These are phyloP conservation scores for Tolypocladium tundrense DNA, from an alignment of 2,329 filamentous ascomycete genomes.

Conservation along the genomic window DNA sequence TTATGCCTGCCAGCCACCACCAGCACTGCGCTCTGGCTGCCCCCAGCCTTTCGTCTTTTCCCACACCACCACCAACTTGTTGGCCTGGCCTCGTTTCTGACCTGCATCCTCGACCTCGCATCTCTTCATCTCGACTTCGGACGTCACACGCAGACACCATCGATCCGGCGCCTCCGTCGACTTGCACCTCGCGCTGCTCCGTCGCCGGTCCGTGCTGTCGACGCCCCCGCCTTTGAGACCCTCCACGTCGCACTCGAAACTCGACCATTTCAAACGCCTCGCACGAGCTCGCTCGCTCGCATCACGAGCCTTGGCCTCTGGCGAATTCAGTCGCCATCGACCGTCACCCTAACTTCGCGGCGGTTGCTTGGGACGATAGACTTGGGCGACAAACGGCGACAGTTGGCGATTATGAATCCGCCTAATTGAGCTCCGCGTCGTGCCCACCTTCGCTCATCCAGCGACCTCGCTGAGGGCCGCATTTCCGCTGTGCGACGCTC, in stretches of 20 bases:
- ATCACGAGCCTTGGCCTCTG: not conserved
- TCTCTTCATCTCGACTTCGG: not conserved
- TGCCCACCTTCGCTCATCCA: not conserved
- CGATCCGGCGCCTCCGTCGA: not conserved
- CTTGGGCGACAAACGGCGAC: not conserved
- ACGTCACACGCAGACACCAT: not conserved
- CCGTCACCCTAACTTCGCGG: not conserved
- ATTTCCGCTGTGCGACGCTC: not conserved
- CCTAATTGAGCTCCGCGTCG: slow-evolving; percentile 7
- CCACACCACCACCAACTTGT: slow-evolving; percentile 10
- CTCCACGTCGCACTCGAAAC: slow-evolving; percentile 1
- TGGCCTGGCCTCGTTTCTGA: not conserved
- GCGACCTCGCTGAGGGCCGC: not conserved
- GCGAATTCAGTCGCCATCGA: not conserved
- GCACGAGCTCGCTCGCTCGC: not conserved
- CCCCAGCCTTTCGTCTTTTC: slow-evolving; percentile 20
- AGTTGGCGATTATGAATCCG: slow-evolving; percentile 11
- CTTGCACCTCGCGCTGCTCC: not conserved
- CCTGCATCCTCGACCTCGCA: slow-evolving; percentile 1
- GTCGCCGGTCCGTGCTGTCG: not conserved
- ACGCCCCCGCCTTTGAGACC: not conserved
- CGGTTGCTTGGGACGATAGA: not conserved
- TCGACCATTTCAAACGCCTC: not conserved
- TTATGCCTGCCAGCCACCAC: slow-evolving; percentile 14
- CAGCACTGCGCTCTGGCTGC: slow-evolving; percentile 7